Percentiles rank a stretch among this genome's conserved stretches.
phyloP scores from a whole-genome alignment of 495 filamentous ascomycete species.

The Staphylotrichum tortipilum region DNA sequence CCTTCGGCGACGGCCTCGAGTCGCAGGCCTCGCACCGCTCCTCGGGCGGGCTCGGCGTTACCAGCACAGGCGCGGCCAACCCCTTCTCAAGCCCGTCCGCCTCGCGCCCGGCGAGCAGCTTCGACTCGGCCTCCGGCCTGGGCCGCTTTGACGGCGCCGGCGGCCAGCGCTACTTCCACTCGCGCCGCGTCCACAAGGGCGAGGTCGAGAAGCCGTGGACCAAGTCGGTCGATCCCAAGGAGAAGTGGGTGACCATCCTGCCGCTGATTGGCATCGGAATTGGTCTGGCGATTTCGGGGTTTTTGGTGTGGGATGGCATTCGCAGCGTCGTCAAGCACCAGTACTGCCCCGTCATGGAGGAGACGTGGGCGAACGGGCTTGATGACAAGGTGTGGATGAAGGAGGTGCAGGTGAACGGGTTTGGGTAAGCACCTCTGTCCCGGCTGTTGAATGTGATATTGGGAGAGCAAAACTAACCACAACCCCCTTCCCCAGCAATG shows the following conservation, averaged over 20 bases:
- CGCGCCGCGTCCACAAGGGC: slow-evolving; percentile 60
- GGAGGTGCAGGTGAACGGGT: slow-evolving; percentile 75
- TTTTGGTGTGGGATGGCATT: slow-evolving; percentile 65
- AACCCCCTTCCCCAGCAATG: slow-evolving; percentile 54
- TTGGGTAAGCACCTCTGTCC: no score
- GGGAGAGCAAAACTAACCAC: no score
- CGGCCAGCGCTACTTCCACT: slow-evolving; percentile 60
- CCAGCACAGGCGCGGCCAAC: slow-evolving; percentile 27
- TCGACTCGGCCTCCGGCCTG: slow-evolving; percentile 39
- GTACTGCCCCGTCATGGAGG: slow-evolving; percentile 64
- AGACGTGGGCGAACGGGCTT: slow-evolving; percentile 57
- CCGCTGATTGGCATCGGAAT: slow-evolving; percentile 58
- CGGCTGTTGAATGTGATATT: no score
- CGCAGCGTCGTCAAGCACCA: slow-evolving; percentile 59
- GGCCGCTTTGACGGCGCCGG: slow-evolving; percentile 25
- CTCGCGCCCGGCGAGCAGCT: slow-evolving; percentile 47
- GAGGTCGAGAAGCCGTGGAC: slow-evolving; percentile 65
- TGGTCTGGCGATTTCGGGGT: slow-evolving; percentile 55
- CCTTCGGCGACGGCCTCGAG: slow-evolving; percentile 30
- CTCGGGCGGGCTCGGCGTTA: no score
- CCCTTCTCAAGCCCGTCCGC: slow-evolving; percentile 50
- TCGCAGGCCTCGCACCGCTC: slow-evolving; percentile 26
- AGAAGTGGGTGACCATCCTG: slow-evolving; percentile 80
- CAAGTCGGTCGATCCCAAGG: slow-evolving; percentile 57
- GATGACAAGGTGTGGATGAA: slow-evolving; percentile 60